Base-by-base conservation (phyloP, 2,329 filamentous ascomycete species). In the Aureobasidium uvarum region DNA sequence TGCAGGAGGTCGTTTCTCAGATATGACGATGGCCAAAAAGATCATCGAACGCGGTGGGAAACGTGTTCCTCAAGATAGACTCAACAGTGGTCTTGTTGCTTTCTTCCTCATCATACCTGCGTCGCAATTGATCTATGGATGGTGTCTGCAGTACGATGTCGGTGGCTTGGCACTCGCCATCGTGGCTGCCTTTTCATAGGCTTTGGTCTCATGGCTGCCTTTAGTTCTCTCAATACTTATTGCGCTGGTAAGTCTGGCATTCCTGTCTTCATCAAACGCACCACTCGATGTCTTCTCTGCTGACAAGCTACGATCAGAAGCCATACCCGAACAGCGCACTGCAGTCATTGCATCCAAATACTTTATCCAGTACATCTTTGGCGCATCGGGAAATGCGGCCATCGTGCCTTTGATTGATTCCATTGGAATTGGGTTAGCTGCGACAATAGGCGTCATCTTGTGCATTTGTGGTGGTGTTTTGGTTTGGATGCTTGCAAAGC, bases 371-470 rank as follows among this genome's bases (percentile, higher is more conserved):
- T 93, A 93, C 74, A 74, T 90, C 10, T 88, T 91, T 69, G 89
- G 86, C 0, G 89, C 89, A 5, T 74, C 85, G 11, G 88, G 84
- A 0, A 89, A 86, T 5, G 89, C 87, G 0, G 83, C 85, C 2
- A 88, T 89, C 54, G 80, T 93, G 62, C 90, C 90, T 0, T 86
- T 86, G 0, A 82, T 91, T 20, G 79, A 91, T 67, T 78, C 75
- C 23, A 86, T 93, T 62, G 90, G 90, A 2, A 86, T 93, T 1
- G 90, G 90, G 0, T 90, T 89, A 87, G 91, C 91, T 72, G 86
- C 83, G 41, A 91, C 89, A 1, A 86, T 91, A 66, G 84, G 81
- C 20, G 81, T 84, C 0, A 60, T 76, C 0, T 86, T 87, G 66
- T 70, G 87, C 51, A 70, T 84, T 1, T 69, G 74, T 7, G 66